Evolutionary conservation across 2,329 filamentous ascomycete species (phyloP).

Genomic region (Phialophora macrospora): DNA sequence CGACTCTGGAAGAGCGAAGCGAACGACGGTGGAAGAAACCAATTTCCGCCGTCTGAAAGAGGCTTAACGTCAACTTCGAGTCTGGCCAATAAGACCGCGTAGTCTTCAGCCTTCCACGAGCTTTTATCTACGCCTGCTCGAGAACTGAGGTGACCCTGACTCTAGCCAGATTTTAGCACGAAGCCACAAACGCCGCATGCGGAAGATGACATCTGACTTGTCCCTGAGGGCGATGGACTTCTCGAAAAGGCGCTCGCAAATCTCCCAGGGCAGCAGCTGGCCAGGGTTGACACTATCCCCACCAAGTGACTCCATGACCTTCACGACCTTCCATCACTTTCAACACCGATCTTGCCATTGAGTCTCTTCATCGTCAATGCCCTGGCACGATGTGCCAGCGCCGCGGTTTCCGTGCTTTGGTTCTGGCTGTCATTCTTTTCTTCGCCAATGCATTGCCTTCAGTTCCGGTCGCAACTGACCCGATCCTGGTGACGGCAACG

Average conservation of each 20-base stretch:
- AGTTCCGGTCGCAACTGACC: conserved; percentile 32
- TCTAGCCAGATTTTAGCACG: conserved; percentile 7
- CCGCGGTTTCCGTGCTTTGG: conserved; percentile 17
- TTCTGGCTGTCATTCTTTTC: conserved; percentile 16
- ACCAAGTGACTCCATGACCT: background rate
- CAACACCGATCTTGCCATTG: conserved; percentile 3
- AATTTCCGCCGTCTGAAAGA: conserved; percentile 20
- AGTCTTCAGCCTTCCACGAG: conserved; percentile 8
- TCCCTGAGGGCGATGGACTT: background rate
- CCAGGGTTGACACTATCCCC: conserved; percentile 2
- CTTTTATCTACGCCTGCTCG: background rate
- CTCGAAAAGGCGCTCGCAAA: conserved; percentile 8
- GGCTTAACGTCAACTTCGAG: conserved; percentile 10
- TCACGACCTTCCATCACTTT: background rate
- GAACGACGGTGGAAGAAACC: conserved; percentile 13
- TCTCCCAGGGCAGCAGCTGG: background rate
- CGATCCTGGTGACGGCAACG: conserved; percentile 29
- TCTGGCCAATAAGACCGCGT: conserved; percentile 15
- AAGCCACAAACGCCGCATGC: conserved; percentile 11
- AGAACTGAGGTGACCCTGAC: background rate
- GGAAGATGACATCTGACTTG: conserved; percentile 6
- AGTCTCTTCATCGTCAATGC: conserved; percentile 12
- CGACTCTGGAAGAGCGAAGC: conserved; percentile 7
- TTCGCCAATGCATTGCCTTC: conserved; percentile 26
- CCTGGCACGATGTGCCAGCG: conserved; percentile 25